phyloP scores from a whole-genome alignment of 176 grass and related monocot genomes.

The Cymbopogon citratus region DNA sequence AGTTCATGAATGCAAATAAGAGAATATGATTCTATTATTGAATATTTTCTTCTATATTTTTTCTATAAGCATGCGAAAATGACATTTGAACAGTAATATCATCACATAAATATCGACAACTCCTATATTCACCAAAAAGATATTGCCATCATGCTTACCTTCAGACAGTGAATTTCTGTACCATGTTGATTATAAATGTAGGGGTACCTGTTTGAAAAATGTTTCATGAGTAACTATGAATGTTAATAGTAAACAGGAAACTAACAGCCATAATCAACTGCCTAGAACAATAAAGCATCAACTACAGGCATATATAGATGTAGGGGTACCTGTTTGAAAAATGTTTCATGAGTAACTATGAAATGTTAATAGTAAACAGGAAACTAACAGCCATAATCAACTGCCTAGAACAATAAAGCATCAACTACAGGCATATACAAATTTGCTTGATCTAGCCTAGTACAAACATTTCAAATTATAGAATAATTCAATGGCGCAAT shows the following conservation, averaged over 20 bases:
- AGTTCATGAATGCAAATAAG: no score
- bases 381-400: not conserved
- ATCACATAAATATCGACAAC: not conserved
- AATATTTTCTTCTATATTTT: not conserved
- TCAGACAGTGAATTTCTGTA: slow-evolving; percentile 85
- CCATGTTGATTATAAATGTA: slow-evolving; percentile 80
- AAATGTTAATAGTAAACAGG: not conserved
- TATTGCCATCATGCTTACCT: slow-evolving; percentile 45
- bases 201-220: slow-evolving; percentile 59
- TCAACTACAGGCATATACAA: no score
- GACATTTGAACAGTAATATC: not conserved
- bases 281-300: no score
- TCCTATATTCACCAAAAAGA: not conserved
- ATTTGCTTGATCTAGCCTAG: no score
- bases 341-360: not conserved
- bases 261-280: no score
- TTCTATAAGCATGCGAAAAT: not conserved
- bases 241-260: not conserved
- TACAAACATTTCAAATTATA: no score
- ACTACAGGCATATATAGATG: not conserved
- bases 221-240: slow-evolving; percentile 2
- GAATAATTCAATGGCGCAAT: not conserved
- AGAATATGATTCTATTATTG: no score
- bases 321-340: no score
- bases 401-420: no score